These are phyloP conservation scores for Geranomyces variabilis DNA, from an alignment of 192 early-diverging fungal species.

Conservation along the genomic window DNA sequence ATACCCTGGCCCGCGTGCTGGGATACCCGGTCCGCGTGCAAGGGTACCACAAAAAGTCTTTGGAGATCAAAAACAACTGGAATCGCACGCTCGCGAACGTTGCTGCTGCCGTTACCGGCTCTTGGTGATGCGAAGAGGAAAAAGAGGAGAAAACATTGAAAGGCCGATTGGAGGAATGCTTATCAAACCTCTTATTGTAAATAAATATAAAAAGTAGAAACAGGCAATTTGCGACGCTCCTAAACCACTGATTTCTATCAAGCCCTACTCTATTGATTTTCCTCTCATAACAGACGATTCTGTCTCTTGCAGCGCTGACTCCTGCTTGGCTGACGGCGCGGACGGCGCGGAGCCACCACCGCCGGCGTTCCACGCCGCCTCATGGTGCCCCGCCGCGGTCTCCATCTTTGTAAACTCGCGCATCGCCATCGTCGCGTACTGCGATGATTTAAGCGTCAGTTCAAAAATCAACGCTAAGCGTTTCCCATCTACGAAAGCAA, in stretches of 20 bases:
- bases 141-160: no score
- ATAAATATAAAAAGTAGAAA: no score
- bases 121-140: slow-evolving; percentile 12
- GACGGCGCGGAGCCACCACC: no score
- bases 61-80: slow-evolving; percentile 31
- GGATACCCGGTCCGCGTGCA: slow-evolving; percentile 8
- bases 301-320: no score
- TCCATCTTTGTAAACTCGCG: slow-evolving; percentile 78
- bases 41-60: not conserved
- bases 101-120: slow-evolving; percentile 7
- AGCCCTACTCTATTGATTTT: no score
- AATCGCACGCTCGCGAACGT: slow-evolving; percentile 13
- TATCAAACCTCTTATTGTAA: no score
- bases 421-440: slow-evolving; percentile 98
- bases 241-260: no score
- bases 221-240: no score
- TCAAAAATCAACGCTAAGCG: slow-evolving; percentile 72
- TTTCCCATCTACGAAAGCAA: slow-evolving; percentile 55
- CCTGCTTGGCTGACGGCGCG: no score
- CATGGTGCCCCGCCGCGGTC: slow-evolving; percentile 37
- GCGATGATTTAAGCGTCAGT: slow-evolving; percentile 78
- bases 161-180: no score
- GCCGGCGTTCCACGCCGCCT: not conserved
- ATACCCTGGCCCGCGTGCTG: slow-evolving; percentile 7
- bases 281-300: no score